Conservation (phyloP, 192 early-diverging fungal genomes). For the Rhizophlyctis rosea region DNA sequence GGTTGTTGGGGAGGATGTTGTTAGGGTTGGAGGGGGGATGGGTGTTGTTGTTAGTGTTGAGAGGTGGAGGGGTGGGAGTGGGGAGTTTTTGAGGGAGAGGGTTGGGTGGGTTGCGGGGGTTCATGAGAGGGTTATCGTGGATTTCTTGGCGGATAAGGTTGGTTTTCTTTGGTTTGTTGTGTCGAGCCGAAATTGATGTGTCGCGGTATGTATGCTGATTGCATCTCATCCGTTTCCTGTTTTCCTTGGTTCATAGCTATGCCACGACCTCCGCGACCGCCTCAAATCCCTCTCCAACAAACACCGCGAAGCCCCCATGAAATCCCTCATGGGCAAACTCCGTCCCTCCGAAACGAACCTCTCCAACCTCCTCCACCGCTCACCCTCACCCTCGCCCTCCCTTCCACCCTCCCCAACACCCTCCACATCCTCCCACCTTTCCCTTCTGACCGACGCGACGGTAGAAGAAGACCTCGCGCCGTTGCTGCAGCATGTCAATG, state of each 20-base stretch:
- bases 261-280: slow-evolving; percentile 26
- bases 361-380: background rate
- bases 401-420: background rate
- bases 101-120: slow-evolving; percentile 3
- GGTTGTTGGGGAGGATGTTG: slow-evolving; percentile 1
- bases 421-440: background rate
- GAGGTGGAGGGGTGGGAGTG: background rate
- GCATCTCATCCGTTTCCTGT: background rate
- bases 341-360: background rate
- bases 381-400: background rate
- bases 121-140: slow-evolving; percentile 5
- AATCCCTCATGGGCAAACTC: slow-evolving; percentile 24
- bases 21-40: background rate
- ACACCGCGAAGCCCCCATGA: slow-evolving; percentile 18
- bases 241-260: slow-evolving; percentile 11
- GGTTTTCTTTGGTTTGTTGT: background rate
- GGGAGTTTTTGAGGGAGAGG: slow-evolving; percentile 5
- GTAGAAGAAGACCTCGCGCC: slow-evolving; percentile 26
- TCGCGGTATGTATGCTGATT: too few species aligned
- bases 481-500: slow-evolving; percentile 28
- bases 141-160: slow-evolving; percentile 26
- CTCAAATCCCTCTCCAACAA: slow-evolving; percentile 25
- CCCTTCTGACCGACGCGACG: background rate
- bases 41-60: background rate
- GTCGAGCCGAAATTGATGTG: too few species aligned